Base-by-base conservation (phyloP, 441 rosid species). In the Jatropha multifida region DNA sequence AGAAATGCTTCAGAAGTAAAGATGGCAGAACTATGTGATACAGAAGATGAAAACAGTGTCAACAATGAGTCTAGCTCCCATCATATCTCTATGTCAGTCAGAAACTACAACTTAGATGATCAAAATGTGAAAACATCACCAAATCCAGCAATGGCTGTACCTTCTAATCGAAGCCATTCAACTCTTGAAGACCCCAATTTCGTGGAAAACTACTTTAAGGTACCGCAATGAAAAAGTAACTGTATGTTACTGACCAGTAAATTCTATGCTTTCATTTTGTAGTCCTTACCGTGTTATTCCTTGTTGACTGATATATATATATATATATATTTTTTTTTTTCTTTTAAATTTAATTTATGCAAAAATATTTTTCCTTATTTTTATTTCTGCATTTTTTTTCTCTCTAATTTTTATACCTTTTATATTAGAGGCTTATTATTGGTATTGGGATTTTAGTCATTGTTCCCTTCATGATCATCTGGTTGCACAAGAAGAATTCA, bases 201-300 rank as follows among this genome's bases (percentile, higher is more conserved):
- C 84, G 94, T 95, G 73, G 97, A 92, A 77, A 93, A 92, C 80
- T 95, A 93, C 85, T 95, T 95, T 79, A 93, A 90, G 97, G 99
- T 95, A 82, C 68, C 62, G 68, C 65, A 59, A 55, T 20, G 42
- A 23, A 73, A 72, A 69, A 46, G 5, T 60, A 59, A 40, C 77
- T 54, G 58, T 42, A 18, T 68, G 38, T 23, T 59, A 20, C 54
- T 38, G n/a, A 52, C 56, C 7, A 7, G 3, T 32, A 27, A 61
- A 17, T 3, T 55, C 4, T 27, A 14, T 41, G 9, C 12, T 40
- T 49, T 73, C 11, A 6, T 6, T 73, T 51, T 73, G 18, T 49
- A 62, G 38, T 63, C 40, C 12, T 6, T 41, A 14, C n/a, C 3
- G 11, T 42, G 14, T 23, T 41, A 32, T 10, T 42, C 7, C 27